These are phyloP conservation scores for Sordariomycetes sp. DNA, from an alignment of 2,329 filamentous ascomycete genomes.

Conservation along the genomic window DNA sequence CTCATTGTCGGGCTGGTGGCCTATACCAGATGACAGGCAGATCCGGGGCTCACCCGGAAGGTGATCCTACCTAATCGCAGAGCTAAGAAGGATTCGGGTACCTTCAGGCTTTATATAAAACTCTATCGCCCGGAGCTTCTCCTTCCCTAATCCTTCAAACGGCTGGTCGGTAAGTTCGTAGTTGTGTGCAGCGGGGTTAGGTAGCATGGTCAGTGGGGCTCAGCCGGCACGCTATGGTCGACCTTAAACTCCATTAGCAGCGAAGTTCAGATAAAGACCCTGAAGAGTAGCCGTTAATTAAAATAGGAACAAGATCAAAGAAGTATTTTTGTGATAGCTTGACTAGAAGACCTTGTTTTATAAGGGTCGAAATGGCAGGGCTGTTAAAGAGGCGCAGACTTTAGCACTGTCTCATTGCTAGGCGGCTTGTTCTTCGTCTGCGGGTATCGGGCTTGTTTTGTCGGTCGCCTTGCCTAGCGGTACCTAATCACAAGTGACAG, in stretches of 20 bases:
- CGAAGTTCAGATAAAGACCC: too few relatives aligned
- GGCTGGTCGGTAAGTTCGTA: neutral
- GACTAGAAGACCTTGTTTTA: too few relatives aligned
- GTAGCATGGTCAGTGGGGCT: neutral
- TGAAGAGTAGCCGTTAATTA: too few relatives aligned
- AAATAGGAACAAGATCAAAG: too few relatives aligned
- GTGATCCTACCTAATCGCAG: neutral
- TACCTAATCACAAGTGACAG: too few relatives aligned
- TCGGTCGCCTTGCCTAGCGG: too few relatives aligned
- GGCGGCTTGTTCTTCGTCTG: neutral
- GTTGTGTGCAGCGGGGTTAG: too few relatives aligned
- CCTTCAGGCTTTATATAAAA: neutral
- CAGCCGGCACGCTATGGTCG: too few relatives aligned
- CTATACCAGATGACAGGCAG: neutral
- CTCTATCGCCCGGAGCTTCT: neutral
- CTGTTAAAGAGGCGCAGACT: neutral
- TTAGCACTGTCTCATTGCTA: neutral
- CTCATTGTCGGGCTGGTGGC: neutral
- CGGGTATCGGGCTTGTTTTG: too few relatives aligned
- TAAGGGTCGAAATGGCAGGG: neutral
- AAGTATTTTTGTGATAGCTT: too few relatives aligned
- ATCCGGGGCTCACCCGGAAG: slow-evolving; percentile 2
- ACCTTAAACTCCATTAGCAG: too few relatives aligned
- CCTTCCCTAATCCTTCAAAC: neutral
- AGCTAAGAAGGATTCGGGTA: neutral